Percentiles rank a stretch among this genome's conserved stretches.
Evolutionary conservation across 768 basidiomycete species (phyloP).

Genomic region (Clitopilus passeckerianus): DNA sequence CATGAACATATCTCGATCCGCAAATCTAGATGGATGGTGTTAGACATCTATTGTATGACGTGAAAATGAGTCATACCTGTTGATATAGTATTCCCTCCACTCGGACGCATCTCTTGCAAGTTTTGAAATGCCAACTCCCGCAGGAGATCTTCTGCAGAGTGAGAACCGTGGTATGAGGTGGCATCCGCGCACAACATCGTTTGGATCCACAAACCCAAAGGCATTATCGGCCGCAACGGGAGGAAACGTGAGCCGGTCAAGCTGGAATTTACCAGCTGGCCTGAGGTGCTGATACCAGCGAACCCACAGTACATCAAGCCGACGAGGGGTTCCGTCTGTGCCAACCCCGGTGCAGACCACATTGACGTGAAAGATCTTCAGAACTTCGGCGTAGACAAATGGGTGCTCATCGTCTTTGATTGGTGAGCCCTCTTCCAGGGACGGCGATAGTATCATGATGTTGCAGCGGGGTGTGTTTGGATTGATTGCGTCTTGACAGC

Average conservation of each 20-base stretch:
- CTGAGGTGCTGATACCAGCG: conserved; percentile 27
- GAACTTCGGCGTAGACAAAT: conserved; percentile 28
- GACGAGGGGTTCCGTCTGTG: not conserved
- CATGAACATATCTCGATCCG: not conserved
- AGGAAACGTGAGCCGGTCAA: conserved; percentile 4
- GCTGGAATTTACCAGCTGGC: conserved; percentile 10
- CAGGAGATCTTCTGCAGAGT: not conserved
- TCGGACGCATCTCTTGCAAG: conserved; percentile 8
- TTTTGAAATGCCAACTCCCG: not conserved
- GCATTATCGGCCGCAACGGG: conserved; percentile 6
- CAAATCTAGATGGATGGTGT: not conserved
- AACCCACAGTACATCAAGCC: conserved; percentile 32
- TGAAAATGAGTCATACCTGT: conserved; percentile 17
- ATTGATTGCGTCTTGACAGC: conserved; percentile 36
- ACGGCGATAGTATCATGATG: conserved; percentile 23
- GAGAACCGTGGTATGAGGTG: not conserved
- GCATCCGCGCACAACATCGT: not conserved
- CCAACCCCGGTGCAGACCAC: conserved; percentile 6
- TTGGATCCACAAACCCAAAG: conserved; percentile 9
- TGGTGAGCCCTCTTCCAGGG: conserved; percentile 11
- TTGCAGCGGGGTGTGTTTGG: conserved; percentile 23
- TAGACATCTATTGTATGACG: not conserved
- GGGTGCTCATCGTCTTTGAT: conserved; percentile 17
- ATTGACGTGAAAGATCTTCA: conserved; percentile 25
- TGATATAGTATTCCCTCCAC: conserved; percentile 24